phyloP scores from a whole-genome alignment of 306 rosid genomes.

The Vigna reflexopilosa region DNA sequence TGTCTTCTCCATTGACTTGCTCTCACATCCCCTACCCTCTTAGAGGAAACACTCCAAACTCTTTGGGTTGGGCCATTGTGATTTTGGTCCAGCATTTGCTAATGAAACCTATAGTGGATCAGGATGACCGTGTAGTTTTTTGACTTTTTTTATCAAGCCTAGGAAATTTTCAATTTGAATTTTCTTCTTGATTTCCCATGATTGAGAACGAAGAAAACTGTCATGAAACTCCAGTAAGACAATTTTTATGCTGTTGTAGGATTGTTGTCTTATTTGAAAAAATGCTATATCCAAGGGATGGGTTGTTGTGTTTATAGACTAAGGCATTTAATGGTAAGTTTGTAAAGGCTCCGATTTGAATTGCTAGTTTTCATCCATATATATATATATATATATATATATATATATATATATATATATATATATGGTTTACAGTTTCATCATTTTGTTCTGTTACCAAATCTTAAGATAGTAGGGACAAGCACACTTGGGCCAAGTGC shows the following conservation, averaged over 20 bases:
- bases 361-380: neutral
- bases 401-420: neutral
- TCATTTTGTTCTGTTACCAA: constrained; percentile 8
- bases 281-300: neutral
- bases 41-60: neutral
- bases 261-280: neutral
- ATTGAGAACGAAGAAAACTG: neutral
- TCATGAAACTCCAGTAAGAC: neutral
- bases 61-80: neutral
- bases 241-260: constrained; percentile 16
- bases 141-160: neutral
- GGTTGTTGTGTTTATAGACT: neutral
- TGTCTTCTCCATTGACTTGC: neutral
- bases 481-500: constrained; percentile 12
- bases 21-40: neutral
- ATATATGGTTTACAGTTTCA: neutral
- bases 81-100: constrained; percentile 1
- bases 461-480: neutral
- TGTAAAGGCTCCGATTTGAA: neutral
- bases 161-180: neutral
- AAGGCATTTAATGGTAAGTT: neutral
- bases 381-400: too few species aligned
- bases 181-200: constrained; percentile 10
- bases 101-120: neutral
- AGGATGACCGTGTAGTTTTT: neutral